phyloP scores from a whole-genome alignment of 805 yeast genomes.

The Nakazawaea populi region DNA sequence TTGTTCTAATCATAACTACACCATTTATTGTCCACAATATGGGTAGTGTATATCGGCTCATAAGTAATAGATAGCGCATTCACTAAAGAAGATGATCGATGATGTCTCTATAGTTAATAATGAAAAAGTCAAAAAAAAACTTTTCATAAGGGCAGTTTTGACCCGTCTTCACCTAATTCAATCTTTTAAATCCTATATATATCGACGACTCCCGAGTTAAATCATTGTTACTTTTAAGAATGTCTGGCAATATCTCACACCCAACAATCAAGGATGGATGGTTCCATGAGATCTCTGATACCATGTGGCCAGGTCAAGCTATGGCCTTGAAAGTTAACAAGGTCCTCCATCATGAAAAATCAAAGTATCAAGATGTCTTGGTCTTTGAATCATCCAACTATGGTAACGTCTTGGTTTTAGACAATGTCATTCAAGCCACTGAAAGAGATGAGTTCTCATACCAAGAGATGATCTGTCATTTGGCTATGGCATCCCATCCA shows the following conservation, averaged over 20 bases:
- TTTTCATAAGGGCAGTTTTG: too few relatives aligned
- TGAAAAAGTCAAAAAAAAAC: too few relatives aligned
- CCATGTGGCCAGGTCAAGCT: conserved; percentile 99
- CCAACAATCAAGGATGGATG: conserved; percentile 78
- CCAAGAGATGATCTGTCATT: conserved; percentile 97
- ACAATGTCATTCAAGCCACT: conserved; percentile 92
- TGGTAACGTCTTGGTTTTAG: conserved; percentile 93
- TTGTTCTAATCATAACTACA: too few relatives aligned
- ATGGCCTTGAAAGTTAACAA: conserved; percentile 86
- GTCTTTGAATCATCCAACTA: conserved; percentile 90
- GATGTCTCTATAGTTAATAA: too few relatives aligned
- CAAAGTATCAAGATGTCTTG: conserved; percentile 88
- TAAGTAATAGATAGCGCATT: too few relatives aligned
- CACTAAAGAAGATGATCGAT: too few relatives aligned
- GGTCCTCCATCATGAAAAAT: conserved; percentile 76
- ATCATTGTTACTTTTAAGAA: too few relatives aligned
- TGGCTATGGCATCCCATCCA: conserved; percentile 89
- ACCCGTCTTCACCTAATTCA: too few relatives aligned
- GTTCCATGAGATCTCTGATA: conserved; percentile 92
- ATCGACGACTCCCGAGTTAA: too few relatives aligned
- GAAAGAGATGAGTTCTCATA: conserved; percentile 97
- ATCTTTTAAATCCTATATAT: too few relatives aligned
- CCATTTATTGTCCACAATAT: too few relatives aligned
- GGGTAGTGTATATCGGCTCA: too few relatives aligned
- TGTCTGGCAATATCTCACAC: conserved; percentile 30